Conservation (phyloP, 805 yeast species). For the Ogataea salicorniae region DNA sequence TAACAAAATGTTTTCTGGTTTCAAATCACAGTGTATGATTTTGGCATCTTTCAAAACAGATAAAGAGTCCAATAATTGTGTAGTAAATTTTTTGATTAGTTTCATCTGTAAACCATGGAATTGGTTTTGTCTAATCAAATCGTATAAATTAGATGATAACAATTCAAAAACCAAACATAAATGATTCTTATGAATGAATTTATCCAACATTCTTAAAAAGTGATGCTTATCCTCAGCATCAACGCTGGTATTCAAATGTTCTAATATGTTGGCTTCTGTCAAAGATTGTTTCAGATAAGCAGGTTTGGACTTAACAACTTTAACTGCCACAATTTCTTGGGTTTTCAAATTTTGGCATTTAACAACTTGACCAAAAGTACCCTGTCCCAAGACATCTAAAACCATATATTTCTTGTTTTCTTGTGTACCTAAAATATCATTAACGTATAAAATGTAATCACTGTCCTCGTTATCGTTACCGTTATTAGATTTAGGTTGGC, state of each 20-base stretch:
- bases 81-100: constrained; percentile 70
- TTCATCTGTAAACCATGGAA: constrained; percentile 84
- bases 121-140: constrained; percentile 85
- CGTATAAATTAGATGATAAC: constrained; percentile 82
- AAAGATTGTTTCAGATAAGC: constrained; percentile 88
- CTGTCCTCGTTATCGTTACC: constrained; percentile 85
- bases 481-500: constrained; percentile 72
- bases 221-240: constrained; percentile 70
- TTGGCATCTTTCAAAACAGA: constrained; percentile 75
- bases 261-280: constrained; percentile 83
- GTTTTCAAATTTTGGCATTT: constrained; percentile 76
- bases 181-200: constrained; percentile 89
- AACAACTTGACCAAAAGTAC: constrained; percentile 97
- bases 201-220: constrained; percentile 75
- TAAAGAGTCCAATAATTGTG: constrained; percentile 77
- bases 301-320: constrained; percentile 87
- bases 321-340: constrained; percentile 88
- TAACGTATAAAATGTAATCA: constrained; percentile 90
- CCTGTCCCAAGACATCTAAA: constrained; percentile 87
- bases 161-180: constrained; percentile 89
- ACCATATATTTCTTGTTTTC: constrained; percentile 86
- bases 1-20: constrained; percentile 89
- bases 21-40: constrained; percentile 91
- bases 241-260: constrained; percentile 65
- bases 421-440: constrained; percentile 83